Conservation (phyloP, 2,329 filamentous ascomycete species). For the Diaporthe citri region DNA sequence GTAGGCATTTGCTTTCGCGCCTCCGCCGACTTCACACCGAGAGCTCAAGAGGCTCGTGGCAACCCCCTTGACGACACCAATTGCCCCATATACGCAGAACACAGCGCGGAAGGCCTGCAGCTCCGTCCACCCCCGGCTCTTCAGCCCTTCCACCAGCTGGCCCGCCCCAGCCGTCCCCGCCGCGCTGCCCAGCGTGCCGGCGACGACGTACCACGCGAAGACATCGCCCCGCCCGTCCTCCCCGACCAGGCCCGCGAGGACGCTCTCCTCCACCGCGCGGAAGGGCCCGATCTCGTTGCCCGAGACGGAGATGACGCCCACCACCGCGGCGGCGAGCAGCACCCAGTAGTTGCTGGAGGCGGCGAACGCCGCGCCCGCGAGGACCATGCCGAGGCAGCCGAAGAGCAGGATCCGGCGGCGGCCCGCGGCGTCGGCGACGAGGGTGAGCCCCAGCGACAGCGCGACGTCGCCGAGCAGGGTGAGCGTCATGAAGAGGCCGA, state of each 20-base stretch:
- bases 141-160: constrained; percentile 68
- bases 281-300: constrained; percentile 76
- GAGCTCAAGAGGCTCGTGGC: constrained; percentile 62
- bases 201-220: constrained; percentile 72
- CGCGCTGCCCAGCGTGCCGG: constrained; percentile 71
- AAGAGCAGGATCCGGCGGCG: constrained; percentile 65
- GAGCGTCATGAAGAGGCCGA: constrained; percentile 75
- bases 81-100: constrained; percentile 68
- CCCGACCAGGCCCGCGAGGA: constrained; percentile 67
- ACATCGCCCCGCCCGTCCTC: constrained; percentile 63
- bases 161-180: constrained; percentile 71
- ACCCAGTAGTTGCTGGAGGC: constrained; percentile 67
- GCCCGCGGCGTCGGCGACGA: constrained; percentile 70
- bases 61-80: constrained; percentile 69
- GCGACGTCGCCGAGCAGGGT: constrained; percentile 71
- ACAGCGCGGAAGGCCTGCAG: constrained; percentile 65
- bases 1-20: constrained; percentile 50
- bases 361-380: constrained; percentile 69
- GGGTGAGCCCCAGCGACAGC: constrained; percentile 70
- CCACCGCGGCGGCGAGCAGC: constrained; percentile 66
- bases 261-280: constrained; percentile 71
- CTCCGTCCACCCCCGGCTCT: constrained; percentile 57
- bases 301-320: constrained; percentile 73
- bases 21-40: constrained; percentile 28
- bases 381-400: constrained; percentile 68